Evolutionary conservation across 106 monocot species (phyloP), one percentile per base, ranked within the genome.

Genomic region (Allium cepa): DNA sequence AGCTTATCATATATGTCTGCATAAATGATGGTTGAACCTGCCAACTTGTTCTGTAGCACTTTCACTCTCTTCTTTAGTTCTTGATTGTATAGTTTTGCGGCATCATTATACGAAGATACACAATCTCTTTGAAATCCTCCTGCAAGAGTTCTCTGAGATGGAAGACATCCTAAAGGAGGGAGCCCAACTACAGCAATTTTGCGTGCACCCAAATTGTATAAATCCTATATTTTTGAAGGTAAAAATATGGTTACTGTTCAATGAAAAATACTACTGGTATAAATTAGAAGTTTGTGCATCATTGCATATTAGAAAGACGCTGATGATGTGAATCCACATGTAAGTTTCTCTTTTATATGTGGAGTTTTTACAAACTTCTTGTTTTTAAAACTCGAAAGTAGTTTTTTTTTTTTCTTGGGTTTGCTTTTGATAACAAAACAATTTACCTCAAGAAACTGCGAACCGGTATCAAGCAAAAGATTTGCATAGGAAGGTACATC

Each of bases 101-200:
- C 80, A 46, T 87, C 50, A 63, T 87, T 94, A 11, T 73, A 78
- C 3, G 8, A n/a, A 12, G 73, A 9, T 2, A 57, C 71, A 46
- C 90, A 90, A 2, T 79, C 64, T 69, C 87, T 76, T 9, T 68
- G 50, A 8, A 77, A 46, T 7, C 87, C 87, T 26, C 90, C 90
- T 7, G 71, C 76, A 11, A 76, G 18, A 16, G 89, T 86, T 67
- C 83, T 79, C 70, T 86, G 84, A 8, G 81, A 81, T 52, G 93
- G 89, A 16, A 93, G 6, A 48, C 88, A 93, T 45, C 93, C 93
- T n/a, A 93, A 57, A 9, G 93, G 93, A 15, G 93, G 85, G 22
- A 81, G 46, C 15, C 88, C 74, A 13, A 77, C 67, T 22, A 88
- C 59, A 2, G 9, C 66, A 17, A 90, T 65, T 62, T 71, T 84